Conservation (phyloP, 768 basidiomycete genomes). For the Boletus rex-veris region DNA sequence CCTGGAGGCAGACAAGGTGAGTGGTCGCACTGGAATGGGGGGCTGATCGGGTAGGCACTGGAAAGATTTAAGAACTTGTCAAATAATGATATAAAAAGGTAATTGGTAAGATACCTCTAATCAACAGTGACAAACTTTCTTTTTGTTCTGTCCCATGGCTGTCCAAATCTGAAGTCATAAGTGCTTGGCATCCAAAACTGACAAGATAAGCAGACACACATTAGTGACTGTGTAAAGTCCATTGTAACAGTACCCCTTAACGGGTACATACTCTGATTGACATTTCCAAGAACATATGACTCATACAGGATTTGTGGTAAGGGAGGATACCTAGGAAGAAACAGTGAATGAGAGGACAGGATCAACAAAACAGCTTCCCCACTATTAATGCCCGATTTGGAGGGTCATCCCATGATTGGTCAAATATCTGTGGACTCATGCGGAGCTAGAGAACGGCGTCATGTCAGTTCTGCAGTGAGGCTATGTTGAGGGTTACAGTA, state of each 20-base stretch:
- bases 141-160: conserved; percentile 9
- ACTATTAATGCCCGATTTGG: conserved; percentile 21
- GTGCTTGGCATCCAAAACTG: not conserved
- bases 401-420: conserved; percentile 21
- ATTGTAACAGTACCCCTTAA: conserved; percentile 28
- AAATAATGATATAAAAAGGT: not conserved
- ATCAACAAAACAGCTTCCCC: not conserved
- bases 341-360: not conserved
- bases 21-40: conserved; percentile 12
- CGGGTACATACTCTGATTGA: conserved; percentile 26
- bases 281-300: conserved; percentile 23
- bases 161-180: conserved; percentile 19
- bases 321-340: conserved; percentile 17
- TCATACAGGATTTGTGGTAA: conserved; percentile 20
- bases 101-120: conserved; percentile 17
- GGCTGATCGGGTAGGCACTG: conserved; percentile 29
- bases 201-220: conserved; percentile 9
- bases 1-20: not conserved
- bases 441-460: conserved; percentile 5
- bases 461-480: not conserved
- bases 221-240: conserved; percentile 26
- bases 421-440: conserved; percentile 18
- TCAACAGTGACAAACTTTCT: conserved; percentile 24
- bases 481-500: not conserved
- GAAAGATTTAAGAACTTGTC: not conserved